Evolutionary conservation across 2,329 filamentous ascomycete species (phyloP), one percentile per base, ranked within the genome.

Genomic region (Fusarium haematococcum): DNA sequence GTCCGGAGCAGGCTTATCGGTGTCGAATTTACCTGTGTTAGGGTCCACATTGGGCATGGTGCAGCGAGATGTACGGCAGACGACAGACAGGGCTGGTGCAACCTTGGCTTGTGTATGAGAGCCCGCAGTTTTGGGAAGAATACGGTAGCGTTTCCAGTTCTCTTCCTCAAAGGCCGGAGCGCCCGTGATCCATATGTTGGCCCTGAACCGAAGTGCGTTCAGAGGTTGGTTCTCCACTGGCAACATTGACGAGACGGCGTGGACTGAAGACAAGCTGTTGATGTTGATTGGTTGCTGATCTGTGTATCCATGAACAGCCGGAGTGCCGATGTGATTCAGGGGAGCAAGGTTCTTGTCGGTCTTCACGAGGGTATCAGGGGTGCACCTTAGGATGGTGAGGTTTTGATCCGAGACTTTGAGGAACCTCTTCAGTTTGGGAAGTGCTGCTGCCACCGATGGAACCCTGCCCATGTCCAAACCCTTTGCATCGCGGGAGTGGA

Each of bases 211-310:
- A 20, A 75, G 72, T 1, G 73, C 73, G 4, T 75, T 74, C 5
- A 75, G 67, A 0, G 73, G 73, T 6, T 65, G 73, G n/a, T 73
- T 75, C 59, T 75, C 70, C 0, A 4, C 2, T 0, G 73, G 73
- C 2, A 75, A 41, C 1, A 75, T 23, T 1, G 58, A 33, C 9
- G 73, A 75, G 10, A 75, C 70, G 3, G 73, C 61, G 18, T 75
- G 73, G 2, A 75, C 59, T 0, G 73, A 75, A 3, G 73, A 71
- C 3, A 75, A 5, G 16, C 23, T 75, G 39, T 75, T 75, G 16
- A 75, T 67, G 2, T 75, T 75, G 33, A 75, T 61, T 2, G 73
- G 73, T 11, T 75, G 73, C 4, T 75, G 73, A n/a, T 75, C 73
- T 9, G 73, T 75, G 45, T 75, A 75, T 3, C 73, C 73, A 20